Conservation (phyloP, 306 rosid species). For the Senna siamea region DNA sequence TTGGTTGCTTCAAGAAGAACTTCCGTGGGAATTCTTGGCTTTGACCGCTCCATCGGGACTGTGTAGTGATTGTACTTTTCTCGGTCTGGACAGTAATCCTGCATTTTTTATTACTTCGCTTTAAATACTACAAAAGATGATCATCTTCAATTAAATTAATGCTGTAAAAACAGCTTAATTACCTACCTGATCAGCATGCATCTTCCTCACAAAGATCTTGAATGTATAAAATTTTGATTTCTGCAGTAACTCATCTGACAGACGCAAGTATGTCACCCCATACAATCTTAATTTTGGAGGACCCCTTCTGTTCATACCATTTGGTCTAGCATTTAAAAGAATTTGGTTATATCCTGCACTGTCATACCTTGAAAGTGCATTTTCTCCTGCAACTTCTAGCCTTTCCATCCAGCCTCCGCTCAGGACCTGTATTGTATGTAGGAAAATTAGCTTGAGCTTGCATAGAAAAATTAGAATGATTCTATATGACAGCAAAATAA, state of each 20-base stretch:
- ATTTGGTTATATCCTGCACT: conserved; percentile 47
- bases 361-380: conserved; percentile 13
- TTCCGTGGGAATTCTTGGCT: conserved; percentile 48
- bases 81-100: conserved; percentile 58
- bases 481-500: not conserved
- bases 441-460: not conserved
- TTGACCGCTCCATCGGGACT: conserved; percentile 51
- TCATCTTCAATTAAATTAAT: conserved; percentile 21
- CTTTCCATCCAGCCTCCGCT: conserved; percentile 16
- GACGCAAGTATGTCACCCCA: conserved; percentile 67
- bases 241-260: conserved; percentile 47
- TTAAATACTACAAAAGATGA: not conserved
- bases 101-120: conserved; percentile 13
- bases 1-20: conserved; percentile 53
- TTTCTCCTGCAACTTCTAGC: conserved; percentile 23
- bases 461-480: not conserved
- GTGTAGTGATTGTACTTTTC: conserved; percentile 47
- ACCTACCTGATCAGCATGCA: conserved; percentile 79
- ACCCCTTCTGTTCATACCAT: conserved; percentile 35
- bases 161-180: not conserved
- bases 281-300: conserved; percentile 50
- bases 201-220: conserved; percentile 65
- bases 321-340: conserved; percentile 70
- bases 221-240: conserved; percentile 44
- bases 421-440: not conserved